phyloP scores from a whole-genome alignment of 257 asterid genomes.

The Catharanthus roseus region DNA sequence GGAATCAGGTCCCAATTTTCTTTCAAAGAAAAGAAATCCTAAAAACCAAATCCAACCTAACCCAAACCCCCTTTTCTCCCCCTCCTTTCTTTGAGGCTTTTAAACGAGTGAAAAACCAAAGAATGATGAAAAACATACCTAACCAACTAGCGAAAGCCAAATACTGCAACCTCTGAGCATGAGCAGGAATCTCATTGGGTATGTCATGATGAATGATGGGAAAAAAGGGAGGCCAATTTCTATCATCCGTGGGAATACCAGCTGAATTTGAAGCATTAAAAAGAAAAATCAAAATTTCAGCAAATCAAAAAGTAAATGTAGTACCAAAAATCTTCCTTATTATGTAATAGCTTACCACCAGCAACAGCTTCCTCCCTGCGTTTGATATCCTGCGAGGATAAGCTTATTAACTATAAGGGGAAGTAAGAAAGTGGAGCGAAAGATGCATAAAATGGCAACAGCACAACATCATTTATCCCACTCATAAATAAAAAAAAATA shows the following conservation, averaged over 20 bases:
- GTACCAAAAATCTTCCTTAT: neutral
- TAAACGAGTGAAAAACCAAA: neutral
- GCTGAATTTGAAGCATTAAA: slow-evolving; percentile 31
- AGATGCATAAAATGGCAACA: neutral
- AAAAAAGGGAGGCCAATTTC: slow-evolving; percentile 64
- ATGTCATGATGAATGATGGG: slow-evolving; percentile 62
- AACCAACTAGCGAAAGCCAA: slow-evolving; percentile 73
- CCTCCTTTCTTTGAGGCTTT: neutral
- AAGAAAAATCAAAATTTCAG: slow-evolving; percentile 13
- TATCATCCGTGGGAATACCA: slow-evolving; percentile 46
- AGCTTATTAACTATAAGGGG: slow-evolving; percentile 10
- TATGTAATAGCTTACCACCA: slow-evolving; percentile 35
- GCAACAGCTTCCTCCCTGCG: slow-evolving; percentile 64
- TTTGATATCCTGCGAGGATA: slow-evolving; percentile 48
- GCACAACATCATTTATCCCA: neutral
- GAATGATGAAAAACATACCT: slow-evolving; percentile 32
- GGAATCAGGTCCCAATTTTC: neutral
- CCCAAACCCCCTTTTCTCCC: neutral
- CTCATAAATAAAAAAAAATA: too few relatives aligned
- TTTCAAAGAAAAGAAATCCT: too few relatives aligned
- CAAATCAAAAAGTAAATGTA: neutral
- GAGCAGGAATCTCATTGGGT: slow-evolving; percentile 61
- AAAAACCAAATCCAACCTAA: neutral
- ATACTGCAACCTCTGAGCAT: slow-evolving; percentile 64
- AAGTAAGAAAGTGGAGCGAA: slow-evolving; percentile 12